These are phyloP conservation scores for Suhomyces faveliae DNA, from an alignment of 805 yeast genomes.

Conservation along the genomic window DNA sequence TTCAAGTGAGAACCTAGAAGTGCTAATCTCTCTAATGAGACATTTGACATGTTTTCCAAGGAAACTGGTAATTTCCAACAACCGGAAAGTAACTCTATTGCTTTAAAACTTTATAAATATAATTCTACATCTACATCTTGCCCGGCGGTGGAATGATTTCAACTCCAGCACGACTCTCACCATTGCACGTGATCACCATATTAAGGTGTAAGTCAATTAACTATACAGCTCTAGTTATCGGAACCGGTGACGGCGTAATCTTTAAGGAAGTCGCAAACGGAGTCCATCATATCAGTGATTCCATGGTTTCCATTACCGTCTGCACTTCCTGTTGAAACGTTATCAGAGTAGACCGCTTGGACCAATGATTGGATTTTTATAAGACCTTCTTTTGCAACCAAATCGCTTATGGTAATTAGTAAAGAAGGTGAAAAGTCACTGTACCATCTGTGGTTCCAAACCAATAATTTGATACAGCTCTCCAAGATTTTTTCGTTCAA, in stretches of 20 bases:
- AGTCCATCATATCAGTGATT: conserved; percentile 54
- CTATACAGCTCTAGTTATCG: conserved; percentile 27
- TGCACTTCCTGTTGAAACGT: conserved; percentile 13
- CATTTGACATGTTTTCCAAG: background rate
- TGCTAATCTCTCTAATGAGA: conserved; percentile 14
- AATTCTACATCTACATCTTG: background rate
- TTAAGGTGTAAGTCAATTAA: background rate
- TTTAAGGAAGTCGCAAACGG: conserved; percentile 48
- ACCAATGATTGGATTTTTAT: conserved; percentile 73
- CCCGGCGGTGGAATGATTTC: background rate
- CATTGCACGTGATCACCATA: conserved; percentile 8
- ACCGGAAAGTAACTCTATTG: background rate
- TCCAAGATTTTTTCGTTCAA: conserved; percentile 63
- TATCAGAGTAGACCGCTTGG: conserved; percentile 58
- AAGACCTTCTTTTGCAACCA: conserved; percentile 75
- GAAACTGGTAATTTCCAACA: background rate
- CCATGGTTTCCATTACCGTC: conserved; percentile 44
- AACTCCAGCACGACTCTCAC: background rate
- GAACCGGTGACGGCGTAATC: conserved; percentile 44
- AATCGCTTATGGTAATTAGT: conserved; percentile 52
- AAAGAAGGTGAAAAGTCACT: conserved; percentile 79
- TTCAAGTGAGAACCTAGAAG: conserved; percentile 20
- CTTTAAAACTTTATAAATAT: background rate
- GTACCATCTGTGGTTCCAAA: conserved; percentile 99
- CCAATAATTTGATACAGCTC: conserved; percentile 70